Base-by-base conservation (phyloP, 306 rosid genomes). In the Begonia loranthoides region DNA sequence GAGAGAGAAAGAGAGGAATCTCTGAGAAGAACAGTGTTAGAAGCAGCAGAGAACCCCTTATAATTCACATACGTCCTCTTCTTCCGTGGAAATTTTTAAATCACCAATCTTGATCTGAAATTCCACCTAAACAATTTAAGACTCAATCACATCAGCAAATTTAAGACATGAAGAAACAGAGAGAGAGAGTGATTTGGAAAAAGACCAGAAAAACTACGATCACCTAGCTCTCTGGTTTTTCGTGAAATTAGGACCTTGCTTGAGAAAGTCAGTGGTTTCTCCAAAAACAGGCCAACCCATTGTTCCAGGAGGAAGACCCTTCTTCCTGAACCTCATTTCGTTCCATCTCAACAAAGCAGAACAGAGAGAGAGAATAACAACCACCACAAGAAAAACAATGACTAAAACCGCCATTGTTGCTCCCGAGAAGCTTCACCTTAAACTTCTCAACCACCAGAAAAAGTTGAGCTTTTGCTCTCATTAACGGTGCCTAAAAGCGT, bases 271-370 rank as follows among this genome's bases (percentile, higher is more conserved):
- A 12, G 93, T 83, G 6, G 99, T 92, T 34, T 92, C 99, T 0
- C 99, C 99, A 59, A 92, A 83, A 21, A 92, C 46, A 49, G 99
- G 99, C 99, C 99, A 92, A 4, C 99, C 99, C 99, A 92, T 92
- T 71, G 99, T 92, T 39, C 99, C 99, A 4, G 82, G 99, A 24
- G 99, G 99, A 41, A 92, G 70, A 22, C 82, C 94, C 64, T 92
- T 92, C 72, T 81, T 80, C 56, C 79, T 76, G 68, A 78, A 86
- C 52, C 76, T 73, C 41, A 86, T 65, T 39, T 80, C 89, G 64
- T 92, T 92, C 99, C 96, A 92, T 51, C 84, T 72, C 48, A 92
- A 61, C 59, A 86, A 68, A 63, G 84, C 94, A 74, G 99, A 80
- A 81, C 93, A 86, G 63, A 83, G 58, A 69, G 84, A 83, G 93